Conservation (phyloP, 1,139 yeast species). For the Yamadazyma sp. region DNA sequence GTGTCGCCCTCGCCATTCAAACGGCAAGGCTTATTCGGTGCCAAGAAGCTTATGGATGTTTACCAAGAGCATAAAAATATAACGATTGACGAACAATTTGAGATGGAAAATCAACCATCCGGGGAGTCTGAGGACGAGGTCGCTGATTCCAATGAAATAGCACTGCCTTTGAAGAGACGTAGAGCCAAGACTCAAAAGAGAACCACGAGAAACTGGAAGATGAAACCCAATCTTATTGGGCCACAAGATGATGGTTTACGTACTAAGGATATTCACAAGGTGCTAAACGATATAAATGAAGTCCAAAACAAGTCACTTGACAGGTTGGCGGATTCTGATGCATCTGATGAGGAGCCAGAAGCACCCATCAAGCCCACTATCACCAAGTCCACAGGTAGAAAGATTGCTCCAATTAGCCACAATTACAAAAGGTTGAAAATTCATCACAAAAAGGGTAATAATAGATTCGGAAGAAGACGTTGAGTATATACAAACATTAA, state of each 20-base stretch:
- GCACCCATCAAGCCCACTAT: conserved; percentile 18
- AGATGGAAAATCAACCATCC: conserved; percentile 8
- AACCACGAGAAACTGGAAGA: conserved; percentile 60
- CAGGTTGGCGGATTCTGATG: conserved; percentile 24
- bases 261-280: conserved; percentile 41
- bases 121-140: conserved; percentile 9
- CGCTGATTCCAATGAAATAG: conserved; percentile 7
- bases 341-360: conserved; percentile 20
- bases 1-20: conserved; percentile 50
- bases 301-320: conserved; percentile 22
- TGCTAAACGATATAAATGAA: conserved; percentile 31
- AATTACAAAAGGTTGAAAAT: conserved; percentile 46
- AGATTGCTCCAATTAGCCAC: conserved; percentile 34
- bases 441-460: conserved; percentile 28
- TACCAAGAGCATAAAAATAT: conserved; percentile 35
- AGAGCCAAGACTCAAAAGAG: conserved; percentile 57
- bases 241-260: conserved; percentile 25
- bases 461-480: conserved; percentile 13
- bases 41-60: conserved; percentile 28
- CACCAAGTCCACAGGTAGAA: conserved; percentile 18
- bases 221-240: conserved; percentile 40
- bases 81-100: conserved; percentile 17
- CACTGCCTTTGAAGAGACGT: conserved; percentile 21
- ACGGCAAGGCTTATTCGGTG: conserved; percentile 27
- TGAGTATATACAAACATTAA: too few species aligned